These are phyloP conservation scores for Emergomyces africanus DNA, from an alignment of 2,329 filamentous ascomycete genomes.

Conservation along the genomic window DNA sequence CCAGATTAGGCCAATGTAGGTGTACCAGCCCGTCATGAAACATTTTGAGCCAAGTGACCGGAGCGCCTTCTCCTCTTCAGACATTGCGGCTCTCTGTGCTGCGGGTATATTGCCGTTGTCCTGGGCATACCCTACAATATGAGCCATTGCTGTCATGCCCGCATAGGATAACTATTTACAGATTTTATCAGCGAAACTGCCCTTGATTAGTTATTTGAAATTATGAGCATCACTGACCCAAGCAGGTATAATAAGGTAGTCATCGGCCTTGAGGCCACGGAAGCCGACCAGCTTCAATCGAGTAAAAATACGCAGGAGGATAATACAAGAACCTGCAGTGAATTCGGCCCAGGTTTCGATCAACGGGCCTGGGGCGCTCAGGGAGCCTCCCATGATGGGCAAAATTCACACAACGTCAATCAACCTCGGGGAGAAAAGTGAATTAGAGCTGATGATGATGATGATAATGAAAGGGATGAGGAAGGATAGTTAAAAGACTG, in stretches of 20 bases:
- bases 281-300: constrained; percentile 23
- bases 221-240: constrained; percentile 13
- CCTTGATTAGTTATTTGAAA: not conserved
- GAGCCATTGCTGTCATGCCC: constrained; percentile 13
- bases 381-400: not conserved
- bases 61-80: constrained; percentile 13
- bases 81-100: constrained; percentile 22
- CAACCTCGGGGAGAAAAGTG: not conserved
- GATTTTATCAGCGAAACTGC: not conserved
- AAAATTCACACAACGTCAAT: not conserved
- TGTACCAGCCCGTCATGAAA: constrained; percentile 24
- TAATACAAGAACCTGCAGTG: constrained; percentile 19
- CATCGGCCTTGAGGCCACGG: constrained; percentile 21
- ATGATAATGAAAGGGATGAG: not conserved
- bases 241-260: constrained; percentile 21
- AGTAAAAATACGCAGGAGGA: constrained; percentile 21
- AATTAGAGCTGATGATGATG: not conserved
- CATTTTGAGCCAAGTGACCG: constrained; percentile 24
- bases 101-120: constrained; percentile 20
- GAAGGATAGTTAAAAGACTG: not conserved
- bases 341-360: constrained; percentile 29
- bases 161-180: constrained; percentile 9
- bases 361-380: not conserved
- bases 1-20: constrained; percentile 28
- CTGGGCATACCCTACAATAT: constrained; percentile 18